A percentile compares a stretch with the other conserved stretches of the same genome.
Evolutionary conservation across 2,329 filamentous ascomycete genomes (phyloP).

Genomic region (Penicillium sp.): DNA sequence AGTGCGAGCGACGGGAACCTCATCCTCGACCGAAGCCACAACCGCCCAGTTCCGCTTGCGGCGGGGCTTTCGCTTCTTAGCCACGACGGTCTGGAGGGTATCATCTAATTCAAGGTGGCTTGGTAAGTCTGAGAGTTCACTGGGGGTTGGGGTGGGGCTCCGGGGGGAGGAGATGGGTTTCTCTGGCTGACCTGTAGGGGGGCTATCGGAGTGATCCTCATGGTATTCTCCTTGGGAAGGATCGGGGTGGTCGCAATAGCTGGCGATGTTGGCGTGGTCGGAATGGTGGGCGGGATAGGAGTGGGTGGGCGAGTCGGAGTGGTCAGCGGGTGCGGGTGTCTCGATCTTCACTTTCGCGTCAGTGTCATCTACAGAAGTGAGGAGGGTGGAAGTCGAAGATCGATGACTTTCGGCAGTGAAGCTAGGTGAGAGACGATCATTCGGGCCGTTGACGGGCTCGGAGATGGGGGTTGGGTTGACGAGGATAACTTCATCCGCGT

Average conservation of each 20-base stretch:
- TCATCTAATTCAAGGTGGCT: constrained; percentile 26
- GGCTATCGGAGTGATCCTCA: constrained; percentile 8
- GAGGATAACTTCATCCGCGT: constrained; percentile 1
- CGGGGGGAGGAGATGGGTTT: constrained; percentile 5
- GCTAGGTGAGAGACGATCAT: constrained; percentile 24
- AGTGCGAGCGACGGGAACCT: constrained; percentile 42
- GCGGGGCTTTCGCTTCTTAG: constrained; percentile 18
- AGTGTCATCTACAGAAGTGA: constrained; percentile 32
- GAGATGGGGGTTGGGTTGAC: constrained; percentile 7
- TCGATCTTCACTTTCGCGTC: constrained; percentile 17
- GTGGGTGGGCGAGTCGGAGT: neutral
- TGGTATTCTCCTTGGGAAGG: constrained; percentile 1
- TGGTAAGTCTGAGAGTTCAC: constrained; percentile 22
- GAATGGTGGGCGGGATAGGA: no score
- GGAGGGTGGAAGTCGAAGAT: constrained; percentile 31
- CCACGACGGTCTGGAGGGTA: constrained; percentile 13
- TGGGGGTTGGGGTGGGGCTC: constrained; percentile 17
- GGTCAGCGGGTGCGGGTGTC: constrained; percentile 6
- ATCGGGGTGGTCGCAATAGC: no score
- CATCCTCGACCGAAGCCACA: constrained; percentile 36
- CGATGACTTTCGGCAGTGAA: constrained; percentile 29
- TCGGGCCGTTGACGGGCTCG: constrained; percentile 7
- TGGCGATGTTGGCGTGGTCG: no score
- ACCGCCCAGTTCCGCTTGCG: constrained; percentile 26
- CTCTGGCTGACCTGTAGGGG: constrained; percentile 8